A percentile compares a stretch with the other conserved stretches of the same genome.
Evolutionary conservation across 2,329 filamentous ascomycete genomes (phyloP).

Genomic region (Xylariales sp.): DNA sequence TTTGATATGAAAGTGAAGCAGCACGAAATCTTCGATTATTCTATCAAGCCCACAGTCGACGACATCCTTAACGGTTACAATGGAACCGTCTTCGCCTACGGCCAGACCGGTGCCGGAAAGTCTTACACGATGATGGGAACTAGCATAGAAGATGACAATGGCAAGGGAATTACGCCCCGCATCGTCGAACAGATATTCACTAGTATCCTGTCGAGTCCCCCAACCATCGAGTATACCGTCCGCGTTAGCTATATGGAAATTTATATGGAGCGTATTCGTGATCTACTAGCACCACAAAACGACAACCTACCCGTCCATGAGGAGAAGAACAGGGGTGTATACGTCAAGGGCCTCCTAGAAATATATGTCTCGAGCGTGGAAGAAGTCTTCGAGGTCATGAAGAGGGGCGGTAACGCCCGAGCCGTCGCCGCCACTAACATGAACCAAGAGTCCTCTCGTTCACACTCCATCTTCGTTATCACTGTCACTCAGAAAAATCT

Average conservation of each 20-base stretch:
- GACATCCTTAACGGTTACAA: constrained; percentile 99
- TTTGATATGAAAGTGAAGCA: constrained; percentile 95
- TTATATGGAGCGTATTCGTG: constrained; percentile 98
- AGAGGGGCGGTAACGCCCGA: constrained; percentile 87
- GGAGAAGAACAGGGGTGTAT: constrained; percentile 94
- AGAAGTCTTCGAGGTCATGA: constrained; percentile 97
- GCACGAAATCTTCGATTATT: constrained; percentile 96
- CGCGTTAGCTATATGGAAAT: constrained; percentile 99
- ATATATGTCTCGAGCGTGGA: constrained; percentile 96
- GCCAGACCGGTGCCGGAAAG: constrained; percentile 97
- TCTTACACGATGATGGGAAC: constrained; percentile 99
- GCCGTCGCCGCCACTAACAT: constrained; percentile 98
- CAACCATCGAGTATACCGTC: constrained; percentile 98
- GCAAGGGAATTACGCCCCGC: constrained; percentile 93
- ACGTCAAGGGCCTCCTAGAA: constrained; percentile 94
- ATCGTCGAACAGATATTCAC: constrained; percentile 98
- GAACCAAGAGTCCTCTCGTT: constrained; percentile 98
- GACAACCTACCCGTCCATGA: constrained; percentile 98
- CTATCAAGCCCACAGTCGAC: constrained; percentile 94
- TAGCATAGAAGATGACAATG: constrained; percentile 89
- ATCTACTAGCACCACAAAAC: constrained; percentile 91
- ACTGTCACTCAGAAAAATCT: constrained; percentile 98
- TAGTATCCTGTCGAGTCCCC: constrained; percentile 90
- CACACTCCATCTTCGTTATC: constrained; percentile 97
- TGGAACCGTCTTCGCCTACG: constrained; percentile 98